Conservation (phyloP, 768 basidiomycete genomes). For the Mycena alexandri region DNA sequence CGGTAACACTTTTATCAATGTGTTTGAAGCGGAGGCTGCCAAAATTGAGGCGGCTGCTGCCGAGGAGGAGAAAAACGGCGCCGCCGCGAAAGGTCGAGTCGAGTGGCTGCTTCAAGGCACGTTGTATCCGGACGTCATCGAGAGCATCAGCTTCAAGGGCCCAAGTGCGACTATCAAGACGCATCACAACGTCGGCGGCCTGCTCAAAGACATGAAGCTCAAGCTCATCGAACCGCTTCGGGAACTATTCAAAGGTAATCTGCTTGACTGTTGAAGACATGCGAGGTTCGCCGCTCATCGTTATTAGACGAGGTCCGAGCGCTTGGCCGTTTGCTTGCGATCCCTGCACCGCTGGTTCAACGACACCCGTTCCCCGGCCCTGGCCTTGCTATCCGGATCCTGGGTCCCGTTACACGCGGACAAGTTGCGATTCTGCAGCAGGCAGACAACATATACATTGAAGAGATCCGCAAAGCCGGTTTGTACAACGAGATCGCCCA, state of each 20-base stretch:
- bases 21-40: slow-evolving; percentile 94
- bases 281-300: slow-evolving; percentile 15
- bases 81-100: slow-evolving; percentile 86
- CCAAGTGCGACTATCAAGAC: slow-evolving; percentile 99
- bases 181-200: slow-evolving; percentile 98
- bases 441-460: slow-evolving; percentile 96
- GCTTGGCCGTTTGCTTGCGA: slow-evolving; percentile 89
- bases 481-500: slow-evolving; percentile 95
- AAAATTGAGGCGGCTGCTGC: slow-evolving; percentile 89
- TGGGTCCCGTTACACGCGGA: slow-evolving; percentile 93
- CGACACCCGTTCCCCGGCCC: slow-evolving; percentile 99
- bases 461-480: slow-evolving; percentile 94
- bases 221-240: slow-evolving; percentile 98
- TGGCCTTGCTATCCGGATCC: slow-evolving; percentile 96
- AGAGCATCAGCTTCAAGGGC: slow-evolving; percentile 99
- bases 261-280: neutral
- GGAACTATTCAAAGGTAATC: slow-evolving; percentile 95
- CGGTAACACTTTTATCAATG: slow-evolving; percentile 98
- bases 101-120: slow-evolving; percentile 99
- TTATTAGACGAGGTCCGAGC: slow-evolving; percentile 92
- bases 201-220: slow-evolving; percentile 97
- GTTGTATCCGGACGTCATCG: slow-evolving; percentile 98
- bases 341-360: slow-evolving; percentile 93
- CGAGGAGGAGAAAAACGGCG: slow-evolving; percentile 76
- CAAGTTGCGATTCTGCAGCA: slow-evolving; percentile 93